Base-by-base conservation (phyloP, 2,329 filamentous ascomycete genomes). In the Monilinia fructigena region DNA sequence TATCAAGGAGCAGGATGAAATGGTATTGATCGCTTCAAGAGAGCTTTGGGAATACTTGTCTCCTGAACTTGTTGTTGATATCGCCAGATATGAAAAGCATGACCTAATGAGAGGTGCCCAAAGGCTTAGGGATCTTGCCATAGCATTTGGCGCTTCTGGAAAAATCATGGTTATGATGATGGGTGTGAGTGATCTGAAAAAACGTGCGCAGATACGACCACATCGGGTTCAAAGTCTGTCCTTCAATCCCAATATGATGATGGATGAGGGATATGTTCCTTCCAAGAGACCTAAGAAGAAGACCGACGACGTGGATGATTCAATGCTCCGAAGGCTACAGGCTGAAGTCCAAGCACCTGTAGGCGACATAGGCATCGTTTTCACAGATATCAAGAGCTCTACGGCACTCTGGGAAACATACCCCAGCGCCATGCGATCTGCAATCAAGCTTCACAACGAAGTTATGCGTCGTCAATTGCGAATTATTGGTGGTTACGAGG, bases 121-220 rank as follows among this genome's bases (percentile, higher is more conserved):
- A 77, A 97, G 96, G 79, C 84, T 99, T 42, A 88, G 95, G 67
- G 95, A 99, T 79, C 82, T 98, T 65, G 95, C 95, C 53, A 97
- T 99, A 76, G 92, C 94, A 1, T 98, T 97, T 76, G 95, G 95
- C 63, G 92, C 94, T 16, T 93, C 89, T 1, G 90, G 89, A 75
- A 99, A 99, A 80, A 91, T 98, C 70, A 98, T 98, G 93, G 92
- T 99, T 55, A 98, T 98, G 94, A 92, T 99, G 82, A 88, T 99
- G 65, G 94, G 93, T 65, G 90, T 99, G 48, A 89, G 90, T 65
- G 93, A 98, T 75, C 81, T 99, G 64, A 94, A 96, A 79, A 91
- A 91, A 75, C 87, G 92, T 69, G 91, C 96, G 76, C 86, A 90
- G 70, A 90, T 89, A 63, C 78, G 79, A 80, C 79, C 85, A 68